Evolutionary conservation across 257 asterid genomes (phyloP).

Genomic region (Ophiorrhiza pumila): DNA sequence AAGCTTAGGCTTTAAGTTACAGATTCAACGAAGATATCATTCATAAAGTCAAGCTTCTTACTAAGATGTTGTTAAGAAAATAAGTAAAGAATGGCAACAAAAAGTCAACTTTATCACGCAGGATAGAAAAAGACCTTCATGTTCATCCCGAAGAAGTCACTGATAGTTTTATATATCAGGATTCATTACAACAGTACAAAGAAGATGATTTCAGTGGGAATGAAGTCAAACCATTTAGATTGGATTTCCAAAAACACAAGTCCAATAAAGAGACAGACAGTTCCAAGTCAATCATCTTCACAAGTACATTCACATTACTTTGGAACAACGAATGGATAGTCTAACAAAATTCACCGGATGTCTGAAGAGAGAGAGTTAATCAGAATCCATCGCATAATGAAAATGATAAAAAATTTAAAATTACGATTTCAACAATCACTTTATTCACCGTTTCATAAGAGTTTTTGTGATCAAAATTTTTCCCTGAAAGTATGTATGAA

Average conservation of each 20-base stretch:
- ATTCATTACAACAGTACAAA: neutral
- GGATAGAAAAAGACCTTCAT: neutral
- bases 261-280: neutral
- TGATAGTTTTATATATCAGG: neutral
- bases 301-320: too few relatives aligned
- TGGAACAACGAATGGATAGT: too few relatives aligned
- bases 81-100: neutral
- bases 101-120: neutral
- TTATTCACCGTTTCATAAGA: too few relatives aligned
- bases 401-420: too few relatives aligned
- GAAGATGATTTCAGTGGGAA: neutral
- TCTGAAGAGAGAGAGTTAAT: too few relatives aligned
- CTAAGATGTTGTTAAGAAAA: neutral
- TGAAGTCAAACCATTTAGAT: neutral
- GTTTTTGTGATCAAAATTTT: too few relatives aligned
- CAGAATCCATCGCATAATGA: too few relatives aligned
- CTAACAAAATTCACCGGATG: too few relatives aligned
- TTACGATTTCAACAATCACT: too few relatives aligned
- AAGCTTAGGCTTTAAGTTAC: neutral
- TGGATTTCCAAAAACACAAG: neutral
- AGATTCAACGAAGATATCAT: neutral
- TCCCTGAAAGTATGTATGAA: too few relatives aligned
- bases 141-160: neutral
- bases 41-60: neutral
- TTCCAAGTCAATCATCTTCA: too few relatives aligned